Percentiles rank a stretch among this genome's conserved stretches.
Conservation (phyloP, 148 eudicot species). For the Selenicereus undatus region DNA sequence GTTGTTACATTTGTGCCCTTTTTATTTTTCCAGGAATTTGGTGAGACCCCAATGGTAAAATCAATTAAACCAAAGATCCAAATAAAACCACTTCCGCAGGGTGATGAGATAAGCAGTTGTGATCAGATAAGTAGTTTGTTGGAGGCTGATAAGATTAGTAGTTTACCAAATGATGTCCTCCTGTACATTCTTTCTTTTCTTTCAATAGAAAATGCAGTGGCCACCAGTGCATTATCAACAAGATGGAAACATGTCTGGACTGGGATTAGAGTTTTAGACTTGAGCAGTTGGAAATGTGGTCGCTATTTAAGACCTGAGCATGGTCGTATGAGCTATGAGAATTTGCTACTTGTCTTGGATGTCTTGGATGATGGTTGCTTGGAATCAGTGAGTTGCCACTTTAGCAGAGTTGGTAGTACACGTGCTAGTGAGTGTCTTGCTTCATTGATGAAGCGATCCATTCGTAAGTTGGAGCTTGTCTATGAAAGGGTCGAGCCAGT, state of each 20-base stretch:
- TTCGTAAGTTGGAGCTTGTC: neutral
- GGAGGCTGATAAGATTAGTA: neutral
- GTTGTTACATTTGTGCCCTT: neutral
- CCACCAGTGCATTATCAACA: neutral
- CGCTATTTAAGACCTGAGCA: neutral
- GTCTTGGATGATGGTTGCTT: neutral
- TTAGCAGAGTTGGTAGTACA: neutral
- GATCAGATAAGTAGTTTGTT: neutral
- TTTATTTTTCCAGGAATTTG: neutral
- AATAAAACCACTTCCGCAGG: neutral
- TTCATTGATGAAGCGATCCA: neutral
- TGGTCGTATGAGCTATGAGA: neutral
- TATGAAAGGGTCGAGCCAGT: neutral
- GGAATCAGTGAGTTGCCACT: neutral
- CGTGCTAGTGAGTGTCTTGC: neutral
- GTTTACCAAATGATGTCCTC: neutral
- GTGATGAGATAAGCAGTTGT: no score
- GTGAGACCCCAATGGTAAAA: neutral
- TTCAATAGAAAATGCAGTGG: neutral
- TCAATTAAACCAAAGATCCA: neutral
- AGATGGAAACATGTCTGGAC: neutral
- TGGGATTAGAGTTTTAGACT: neutral
- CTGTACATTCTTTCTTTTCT: neutral
- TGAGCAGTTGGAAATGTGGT: neutral
- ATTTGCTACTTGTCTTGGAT: neutral